Evolutionary conservation across 192 early-diverging fungal genomes (phyloP).

Genomic region (Backusella parvicylindrica): DNA sequence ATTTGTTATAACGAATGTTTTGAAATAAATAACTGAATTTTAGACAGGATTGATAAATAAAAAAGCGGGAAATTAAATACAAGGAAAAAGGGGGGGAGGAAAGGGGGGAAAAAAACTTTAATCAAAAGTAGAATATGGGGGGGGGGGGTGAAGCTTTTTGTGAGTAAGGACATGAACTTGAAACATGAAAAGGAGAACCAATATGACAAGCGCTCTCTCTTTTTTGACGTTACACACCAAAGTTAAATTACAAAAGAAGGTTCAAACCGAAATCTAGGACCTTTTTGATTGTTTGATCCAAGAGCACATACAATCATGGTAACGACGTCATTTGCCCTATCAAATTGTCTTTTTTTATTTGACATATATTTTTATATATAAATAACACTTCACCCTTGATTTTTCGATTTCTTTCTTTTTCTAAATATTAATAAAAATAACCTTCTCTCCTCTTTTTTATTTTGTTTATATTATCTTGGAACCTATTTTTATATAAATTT

Average conservation of each 20-base stretch:
- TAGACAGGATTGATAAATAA: background rate
- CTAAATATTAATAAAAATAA: background rate
- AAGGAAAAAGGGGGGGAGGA: background rate
- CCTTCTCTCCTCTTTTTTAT: background rate
- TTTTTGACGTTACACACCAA: background rate
- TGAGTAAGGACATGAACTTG: background rate
- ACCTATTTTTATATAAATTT: slow-evolving; percentile 3
- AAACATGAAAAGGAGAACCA: background rate
- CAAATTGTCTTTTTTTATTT: background rate
- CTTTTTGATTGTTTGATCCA: background rate
- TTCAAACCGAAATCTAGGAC: background rate
- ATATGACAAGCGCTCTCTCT: background rate
- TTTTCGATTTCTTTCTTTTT: background rate
- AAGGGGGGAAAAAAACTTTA: background rate
- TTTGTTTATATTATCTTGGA: background rate
- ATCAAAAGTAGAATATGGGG: background rate
- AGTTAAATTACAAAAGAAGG: background rate
- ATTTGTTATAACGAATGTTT: background rate
- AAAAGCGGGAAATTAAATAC: background rate
- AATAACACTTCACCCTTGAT: background rate
- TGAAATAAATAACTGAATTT: background rate
- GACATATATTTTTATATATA: background rate
- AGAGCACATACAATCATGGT: background rate
- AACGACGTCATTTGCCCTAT: background rate
- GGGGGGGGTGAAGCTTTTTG: background rate